These are phyloP conservation scores for Tripidium arundinaceum DNA, from an alignment of 202 grass and related monocot genomes.

Conservation along the genomic window DNA sequence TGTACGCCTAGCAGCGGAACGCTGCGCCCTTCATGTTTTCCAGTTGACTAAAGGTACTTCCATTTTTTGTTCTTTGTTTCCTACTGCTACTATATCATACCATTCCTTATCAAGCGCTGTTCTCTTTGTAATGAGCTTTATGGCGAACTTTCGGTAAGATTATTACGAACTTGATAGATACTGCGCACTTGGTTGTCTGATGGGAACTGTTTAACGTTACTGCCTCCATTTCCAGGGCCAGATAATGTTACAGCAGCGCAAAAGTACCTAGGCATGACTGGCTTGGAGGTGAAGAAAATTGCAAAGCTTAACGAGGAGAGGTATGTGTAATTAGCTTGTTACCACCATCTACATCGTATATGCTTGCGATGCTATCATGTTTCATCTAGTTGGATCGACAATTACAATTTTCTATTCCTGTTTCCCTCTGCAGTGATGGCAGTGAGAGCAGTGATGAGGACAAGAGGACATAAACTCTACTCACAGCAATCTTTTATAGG, in stretches of 20 bases:
- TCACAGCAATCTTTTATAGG: neutral
- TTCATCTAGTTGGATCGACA: neutral
- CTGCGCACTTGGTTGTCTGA: neutral
- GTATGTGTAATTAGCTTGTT: slow-evolving; percentile 35
- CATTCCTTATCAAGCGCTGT: neutral
- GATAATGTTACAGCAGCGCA: slow-evolving; percentile 73
- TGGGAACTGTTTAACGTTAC: slow-evolving; percentile 16
- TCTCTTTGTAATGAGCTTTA: slow-evolving; percentile 5
- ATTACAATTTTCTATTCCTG: slow-evolving; percentile 14
- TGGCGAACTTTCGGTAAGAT: neutral
- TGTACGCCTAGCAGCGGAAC: slow-evolving; percentile 80
- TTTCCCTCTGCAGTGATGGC: slow-evolving; percentile 53
- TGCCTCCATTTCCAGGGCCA: slow-evolving; percentile 45
- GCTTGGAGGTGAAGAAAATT: slow-evolving; percentile 35
- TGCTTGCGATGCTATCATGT: slow-evolving; percentile 7
- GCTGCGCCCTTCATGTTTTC: slow-evolving; percentile 90
- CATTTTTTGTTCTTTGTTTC: neutral
- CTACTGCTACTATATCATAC: neutral
- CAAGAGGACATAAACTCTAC: slow-evolving; percentile 28
- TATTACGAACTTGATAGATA: neutral
- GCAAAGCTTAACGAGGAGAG: slow-evolving; percentile 53
- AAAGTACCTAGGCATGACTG: slow-evolving; percentile 50
- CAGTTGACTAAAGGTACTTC: slow-evolving; percentile 78
- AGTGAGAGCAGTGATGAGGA: slow-evolving; percentile 90
- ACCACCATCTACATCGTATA: neutral